Evolutionary conservation across 2,329 filamentous ascomycete genomes (phyloP), one percentile per base, ranked within the genome.

Genomic region (Eutypa lata): DNA sequence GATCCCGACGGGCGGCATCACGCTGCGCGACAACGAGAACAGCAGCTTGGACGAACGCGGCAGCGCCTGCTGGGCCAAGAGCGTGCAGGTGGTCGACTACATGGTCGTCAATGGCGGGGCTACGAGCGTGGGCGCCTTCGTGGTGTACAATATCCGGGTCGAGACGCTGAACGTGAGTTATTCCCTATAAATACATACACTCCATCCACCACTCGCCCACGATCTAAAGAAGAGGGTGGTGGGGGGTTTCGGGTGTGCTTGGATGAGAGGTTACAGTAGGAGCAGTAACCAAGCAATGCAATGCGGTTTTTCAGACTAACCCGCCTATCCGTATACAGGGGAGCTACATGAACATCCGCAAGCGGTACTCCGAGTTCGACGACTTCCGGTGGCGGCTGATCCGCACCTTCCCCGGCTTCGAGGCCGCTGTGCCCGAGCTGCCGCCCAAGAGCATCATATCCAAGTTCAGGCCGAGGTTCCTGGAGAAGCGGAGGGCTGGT

Each of bases 281-380:
- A n/a, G n/a, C n/a, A n/a, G n/a, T n/a, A n/a, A n/a, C n/a, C 76
- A 78, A 47, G 38, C 47, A 13, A 33, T 49, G 24, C n/a, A n/a
- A n/a, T n/a, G n/a, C n/a, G n/a, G n/a, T n/a, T n/a, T n/a, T n/a
- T n/a, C n/a, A n/a, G 22, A 40, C 19, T 50, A 24, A 45, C 52
- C n/a, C 61, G 62, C 70, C 58, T 58, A 53, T 52, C 19, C 42
- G 48, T 28, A 22, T 50, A 57, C 76, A 86, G 82, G 82, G 83
- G 42, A 79, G 80, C 54, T 77, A 74, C 47, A 84, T 87, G 73
- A 78, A 80, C 56, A 82, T 87, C 58, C 76, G 83, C 53, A 87
- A 87, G 67, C 81, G 92, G 68, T 97, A 97, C 71, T 97, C 92
- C 0, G 93, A 97, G 69, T 97, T 97, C 66, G 91, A 95, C 68